Evolutionary conservation across 495 filamentous ascomycete genomes (phyloP).

Genomic region (Bacidia gigantensis): DNA sequence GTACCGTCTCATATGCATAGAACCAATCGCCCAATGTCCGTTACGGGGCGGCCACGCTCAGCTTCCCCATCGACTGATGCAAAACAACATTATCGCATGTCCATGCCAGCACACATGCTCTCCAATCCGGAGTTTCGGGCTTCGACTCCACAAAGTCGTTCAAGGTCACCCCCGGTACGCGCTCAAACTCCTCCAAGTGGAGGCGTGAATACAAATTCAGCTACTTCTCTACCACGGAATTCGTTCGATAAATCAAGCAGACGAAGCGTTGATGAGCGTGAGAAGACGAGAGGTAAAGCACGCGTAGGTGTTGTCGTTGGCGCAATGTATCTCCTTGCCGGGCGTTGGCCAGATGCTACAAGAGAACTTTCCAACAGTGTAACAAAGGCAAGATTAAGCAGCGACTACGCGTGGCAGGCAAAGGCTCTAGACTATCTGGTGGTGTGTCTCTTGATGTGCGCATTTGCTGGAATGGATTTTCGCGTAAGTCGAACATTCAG

Average conservation of each 20-base stretch:
- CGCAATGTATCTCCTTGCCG: slow-evolving; percentile 73
- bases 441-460: slow-evolving; percentile 68
- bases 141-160: slow-evolving; percentile 38
- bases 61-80: slow-evolving; percentile 8
- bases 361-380: slow-evolving; percentile 74
- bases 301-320: slow-evolving; percentile 71
- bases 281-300: slow-evolving; percentile 69
- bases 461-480: slow-evolving; percentile 78
- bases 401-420: slow-evolving; percentile 91
- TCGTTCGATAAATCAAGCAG: slow-evolving; percentile 48
- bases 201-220: slow-evolving; percentile 23
- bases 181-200: slow-evolving; percentile 53
- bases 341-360: slow-evolving; percentile 78
- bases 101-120: slow-evolving; percentile 53
- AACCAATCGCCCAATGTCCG: slow-evolving; percentile 3
- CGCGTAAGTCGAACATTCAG: slow-evolving; percentile 37
- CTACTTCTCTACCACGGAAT: slow-evolving; percentile 7
- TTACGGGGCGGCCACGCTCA: slow-evolving; percentile 7
- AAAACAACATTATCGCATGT: slow-evolving; percentile 47
- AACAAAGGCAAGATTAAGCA: slow-evolving; percentile 59
- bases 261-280: slow-evolving; percentile 61
- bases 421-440: slow-evolving; percentile 84
- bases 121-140: slow-evolving; percentile 38
- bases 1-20: slow-evolving; percentile 9
- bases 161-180: slow-evolving; percentile 31